Conservation (phyloP, 441 rosid species). For the Hypseocharis bilobata region DNA sequence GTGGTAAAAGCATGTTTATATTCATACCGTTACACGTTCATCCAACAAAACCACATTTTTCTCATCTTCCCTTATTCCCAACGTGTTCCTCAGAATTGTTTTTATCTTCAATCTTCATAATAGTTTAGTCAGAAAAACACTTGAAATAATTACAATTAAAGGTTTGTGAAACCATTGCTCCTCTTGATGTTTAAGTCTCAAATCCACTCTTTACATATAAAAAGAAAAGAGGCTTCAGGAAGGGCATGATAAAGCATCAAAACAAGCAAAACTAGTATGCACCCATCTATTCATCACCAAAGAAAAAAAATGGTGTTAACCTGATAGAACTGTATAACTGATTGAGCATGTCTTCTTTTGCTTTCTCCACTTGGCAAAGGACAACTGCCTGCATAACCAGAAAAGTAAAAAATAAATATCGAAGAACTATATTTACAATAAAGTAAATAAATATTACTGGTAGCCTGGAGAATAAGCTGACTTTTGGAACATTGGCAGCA, state of each 20-base stretch:
- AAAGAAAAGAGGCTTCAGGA: neutral
- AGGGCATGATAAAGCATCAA: neutral
- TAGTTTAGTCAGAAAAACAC: no score
- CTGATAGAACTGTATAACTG: constrained; percentile 90
- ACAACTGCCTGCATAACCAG: constrained; percentile 76
- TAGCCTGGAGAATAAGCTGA: constrained; percentile 25
- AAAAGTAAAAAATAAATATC: constrained; percentile 15
- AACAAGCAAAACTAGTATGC: neutral
- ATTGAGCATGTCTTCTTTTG: constrained; percentile 97
- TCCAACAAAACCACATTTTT: no score
- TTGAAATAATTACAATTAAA: no score
- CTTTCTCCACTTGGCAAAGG: constrained; percentile 99
- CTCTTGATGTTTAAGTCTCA: no score
- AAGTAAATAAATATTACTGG: neutral
- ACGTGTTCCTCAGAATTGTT: no score
- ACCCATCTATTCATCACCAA: neutral
- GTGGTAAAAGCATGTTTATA: no score
- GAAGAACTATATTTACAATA: constrained; percentile 3
- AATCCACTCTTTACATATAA: no score
- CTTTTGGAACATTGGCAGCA: constrained; percentile 98
- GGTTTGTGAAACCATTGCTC: no score
- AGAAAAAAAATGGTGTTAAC: constrained; percentile 30
- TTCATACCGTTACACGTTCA: no score
- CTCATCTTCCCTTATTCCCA: no score
- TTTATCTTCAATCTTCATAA: no score